phyloP scores from a whole-genome alignment of 2,329 filamentous ascomycete genomes.

The Akanthomyces uredinophilus region DNA sequence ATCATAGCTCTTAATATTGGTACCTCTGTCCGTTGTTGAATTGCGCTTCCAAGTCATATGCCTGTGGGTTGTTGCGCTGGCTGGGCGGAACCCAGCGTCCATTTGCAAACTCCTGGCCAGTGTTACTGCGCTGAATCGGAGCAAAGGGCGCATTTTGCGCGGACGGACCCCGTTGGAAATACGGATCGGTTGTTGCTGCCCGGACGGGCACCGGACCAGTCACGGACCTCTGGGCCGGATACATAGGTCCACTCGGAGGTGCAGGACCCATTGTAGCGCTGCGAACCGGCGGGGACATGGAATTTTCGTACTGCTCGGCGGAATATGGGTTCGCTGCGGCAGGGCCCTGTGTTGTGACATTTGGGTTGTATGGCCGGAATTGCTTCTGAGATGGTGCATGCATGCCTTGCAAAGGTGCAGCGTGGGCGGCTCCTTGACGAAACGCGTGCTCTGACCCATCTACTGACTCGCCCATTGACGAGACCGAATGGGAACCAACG shows the following conservation, averaged over 20 bases:
- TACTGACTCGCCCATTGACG: not conserved
- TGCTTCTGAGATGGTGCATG: slow-evolving; percentile 17
- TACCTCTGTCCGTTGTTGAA: not conserved
- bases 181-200: slow-evolving; percentile 25
- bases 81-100: slow-evolving; percentile 14
- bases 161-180: slow-evolving; percentile 6
- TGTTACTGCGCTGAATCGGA: not conserved
- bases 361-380: slow-evolving; percentile 28
- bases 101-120: not conserved
- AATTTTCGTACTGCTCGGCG: not conserved
- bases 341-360: slow-evolving; percentile 27
- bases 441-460: not conserved
- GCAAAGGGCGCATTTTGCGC: not conserved
- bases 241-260: slow-evolving; percentile 28
- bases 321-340: not conserved
- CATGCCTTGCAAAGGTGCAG: slow-evolving; percentile 14
- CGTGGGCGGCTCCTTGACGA: not conserved
- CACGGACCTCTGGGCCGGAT: slow-evolving; percentile 40
- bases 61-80: slow-evolving; percentile 27
- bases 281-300: not conserved
- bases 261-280: slow-evolving; percentile 30
- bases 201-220: slow-evolving; percentile 35
- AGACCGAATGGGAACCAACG: not conserved
- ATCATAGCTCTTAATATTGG: not conserved
- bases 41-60: slow-evolving; percentile 35